phyloP scores from a whole-genome alignment of 2,329 filamentous ascomycete genomes.

The Fusarium nelsonii region DNA sequence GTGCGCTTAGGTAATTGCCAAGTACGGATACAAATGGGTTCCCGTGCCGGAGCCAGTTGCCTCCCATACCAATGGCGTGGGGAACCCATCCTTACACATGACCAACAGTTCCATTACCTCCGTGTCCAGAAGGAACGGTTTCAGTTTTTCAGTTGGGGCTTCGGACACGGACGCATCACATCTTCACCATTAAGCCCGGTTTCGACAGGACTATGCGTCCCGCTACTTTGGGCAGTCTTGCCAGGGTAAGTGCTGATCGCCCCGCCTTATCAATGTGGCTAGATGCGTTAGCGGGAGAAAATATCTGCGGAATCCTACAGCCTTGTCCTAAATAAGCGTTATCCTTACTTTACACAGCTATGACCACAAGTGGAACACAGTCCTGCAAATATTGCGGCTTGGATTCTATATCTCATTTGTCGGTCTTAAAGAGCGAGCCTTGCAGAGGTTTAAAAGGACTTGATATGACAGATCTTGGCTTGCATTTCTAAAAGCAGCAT shows the following conservation, averaged over 20 bases:
- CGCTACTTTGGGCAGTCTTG: not conserved
- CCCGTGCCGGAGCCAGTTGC: not conserved
- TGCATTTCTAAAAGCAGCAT: not conserved
- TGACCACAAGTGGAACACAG: not conserved
- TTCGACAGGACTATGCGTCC: not conserved
- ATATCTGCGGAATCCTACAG: not conserved
- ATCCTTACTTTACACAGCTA: not conserved
- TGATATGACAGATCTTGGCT: not conserved
- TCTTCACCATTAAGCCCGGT: not conserved
- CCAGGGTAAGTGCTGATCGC: no score
- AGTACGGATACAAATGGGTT: not conserved
- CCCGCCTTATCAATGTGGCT: not conserved
- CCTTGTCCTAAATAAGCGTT: not conserved
- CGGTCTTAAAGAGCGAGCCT: not conserved
- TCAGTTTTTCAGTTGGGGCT: conserved; percentile 1
- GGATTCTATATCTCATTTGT: not conserved
- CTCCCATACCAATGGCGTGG: not conserved
- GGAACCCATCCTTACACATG: not conserved
- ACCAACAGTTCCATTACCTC: not conserved
- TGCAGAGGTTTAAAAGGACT: not conserved
- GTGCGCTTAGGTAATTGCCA: not conserved
- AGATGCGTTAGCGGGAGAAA: not conserved
- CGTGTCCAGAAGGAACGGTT: not conserved
- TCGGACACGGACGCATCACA: not conserved
- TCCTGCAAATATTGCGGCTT: not conserved